Conservation (phyloP, 768 basidiomycete genomes). For the Tylopilus cervinicoccineus region DNA sequence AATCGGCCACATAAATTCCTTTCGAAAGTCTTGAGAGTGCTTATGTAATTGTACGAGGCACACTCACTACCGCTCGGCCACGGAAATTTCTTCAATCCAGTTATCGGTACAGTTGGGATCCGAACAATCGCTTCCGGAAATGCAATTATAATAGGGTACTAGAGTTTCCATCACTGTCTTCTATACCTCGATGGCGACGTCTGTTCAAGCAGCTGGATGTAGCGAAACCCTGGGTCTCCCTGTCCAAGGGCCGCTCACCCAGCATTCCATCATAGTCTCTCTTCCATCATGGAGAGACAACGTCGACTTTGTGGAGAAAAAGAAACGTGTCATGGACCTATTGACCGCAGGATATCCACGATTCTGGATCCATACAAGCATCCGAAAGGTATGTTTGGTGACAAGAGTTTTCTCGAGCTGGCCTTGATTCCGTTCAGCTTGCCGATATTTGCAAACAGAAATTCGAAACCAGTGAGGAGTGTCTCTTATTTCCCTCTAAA, state of each 20-base stretch:
- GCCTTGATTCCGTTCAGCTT: constrained; percentile 49
- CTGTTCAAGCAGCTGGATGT: too few species aligned
- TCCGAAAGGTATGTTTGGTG: constrained; percentile 67
- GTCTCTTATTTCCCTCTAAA: constrained; percentile 76
- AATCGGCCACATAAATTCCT: too few species aligned
- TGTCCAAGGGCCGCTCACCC: constrained; percentile 63
- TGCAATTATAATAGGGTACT: too few species aligned
- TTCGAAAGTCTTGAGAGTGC: too few species aligned
- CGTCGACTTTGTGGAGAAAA: constrained; percentile 90
- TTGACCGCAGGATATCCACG: constrained; percentile 93
- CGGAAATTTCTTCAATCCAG: too few species aligned
- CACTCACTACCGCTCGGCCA: too few species aligned
- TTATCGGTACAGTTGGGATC: too few species aligned
- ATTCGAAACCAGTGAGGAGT: constrained; percentile 72
- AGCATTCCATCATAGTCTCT: constrained; percentile 93
- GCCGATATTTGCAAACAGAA: constrained; percentile 71
- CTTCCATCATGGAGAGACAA: constrained; percentile 91
- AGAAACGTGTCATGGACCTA: constrained; percentile 65
- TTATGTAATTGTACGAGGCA: too few species aligned
- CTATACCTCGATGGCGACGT: too few species aligned
- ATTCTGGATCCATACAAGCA: constrained; percentile 87
- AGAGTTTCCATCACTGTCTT: too few species aligned
- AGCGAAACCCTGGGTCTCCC: constrained; percentile 40
- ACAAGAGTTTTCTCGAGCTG: background rate
- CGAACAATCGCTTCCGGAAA: too few species aligned